Evolutionary conservation across 73 alveolate species (phyloP).

Genomic region (Blepharisma stoltei): DNA sequence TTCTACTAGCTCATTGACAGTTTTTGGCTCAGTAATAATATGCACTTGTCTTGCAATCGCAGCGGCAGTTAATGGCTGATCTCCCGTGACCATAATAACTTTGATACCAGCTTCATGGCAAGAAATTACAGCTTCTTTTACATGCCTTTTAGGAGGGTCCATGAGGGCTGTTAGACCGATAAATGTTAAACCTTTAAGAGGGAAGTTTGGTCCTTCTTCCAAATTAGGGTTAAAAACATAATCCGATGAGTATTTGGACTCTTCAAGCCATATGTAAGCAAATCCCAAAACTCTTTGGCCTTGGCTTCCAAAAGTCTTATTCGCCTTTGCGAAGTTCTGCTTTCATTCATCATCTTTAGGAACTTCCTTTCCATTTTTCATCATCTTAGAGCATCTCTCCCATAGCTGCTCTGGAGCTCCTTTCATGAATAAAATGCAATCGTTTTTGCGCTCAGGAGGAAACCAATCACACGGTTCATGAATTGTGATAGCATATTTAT

Average conservation of each 20-base stretch:
- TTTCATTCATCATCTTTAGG: constrained; percentile 47
- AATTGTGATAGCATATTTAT: constrained; percentile 44
- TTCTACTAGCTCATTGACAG: constrained; percentile 51
- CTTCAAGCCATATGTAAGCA: constrained; percentile 52
- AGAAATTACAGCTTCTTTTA: constrained; percentile 69
- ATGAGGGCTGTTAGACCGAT: constrained; percentile 76
- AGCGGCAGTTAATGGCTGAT: constrained; percentile 90
- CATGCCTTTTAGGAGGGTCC: constrained; percentile 83
- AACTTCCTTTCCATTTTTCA: constrained; percentile 41
- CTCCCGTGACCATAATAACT: constrained; percentile 95
- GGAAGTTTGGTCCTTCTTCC: constrained; percentile 58
- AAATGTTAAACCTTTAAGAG: constrained; percentile 63
- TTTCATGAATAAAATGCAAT: constrained; percentile 69
- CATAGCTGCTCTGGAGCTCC: constrained; percentile 99
- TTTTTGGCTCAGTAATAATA: constrained; percentile 36
- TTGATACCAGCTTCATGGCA: constrained; percentile 82
- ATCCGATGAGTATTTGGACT: constrained; percentile 38
- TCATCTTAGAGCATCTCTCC: constrained; percentile 67
- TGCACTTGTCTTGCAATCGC: constrained; percentile 86
- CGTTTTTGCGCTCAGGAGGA: constrained; percentile 25
- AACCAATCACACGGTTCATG: constrained; percentile 37
- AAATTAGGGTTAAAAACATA: constrained; percentile 21
- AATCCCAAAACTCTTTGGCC: constrained; percentile 74
- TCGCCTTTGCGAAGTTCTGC: constrained; percentile 51
- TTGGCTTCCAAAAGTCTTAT: constrained; percentile 56